Evolutionary conservation across 805 yeast genomes (phyloP), one percentile per base, ranked within the genome.

Genomic region (Suhomyces sp.): DNA sequence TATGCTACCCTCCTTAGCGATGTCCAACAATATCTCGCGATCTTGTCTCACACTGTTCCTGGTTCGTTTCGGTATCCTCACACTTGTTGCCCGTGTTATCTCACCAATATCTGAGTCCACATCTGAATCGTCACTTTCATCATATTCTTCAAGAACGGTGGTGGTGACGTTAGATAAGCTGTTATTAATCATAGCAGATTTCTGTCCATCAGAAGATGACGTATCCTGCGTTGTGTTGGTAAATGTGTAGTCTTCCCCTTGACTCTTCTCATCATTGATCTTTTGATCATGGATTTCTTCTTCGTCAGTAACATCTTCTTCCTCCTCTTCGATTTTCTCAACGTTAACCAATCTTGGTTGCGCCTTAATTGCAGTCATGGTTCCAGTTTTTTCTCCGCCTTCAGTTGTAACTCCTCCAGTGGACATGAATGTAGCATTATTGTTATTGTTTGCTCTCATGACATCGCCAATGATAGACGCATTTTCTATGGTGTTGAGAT

Each of bases 321-420:
- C 53, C 30, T 64, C 72, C 46, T 68, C 74, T 28, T 67, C 72
- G 36, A 68, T 71, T 40, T 63, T 63, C 33, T 57, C 74, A 25
- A 78, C 73, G 35, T 72, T 71, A n/a, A 86, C 83, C 42, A 86
- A 65, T 46, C 74, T 72, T 1, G 95, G 93, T 51, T 74, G 78
- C 2, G 85, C 93, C 40, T 81, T 74, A 38, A 84, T 81, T 2
- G 93, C 95, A 0, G 88, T 83, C 53, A 81, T 82, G 23, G 81
- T 74, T 4, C 65, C 43, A 54, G 55, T 42, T 62, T 65, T 14
- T 14, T 20, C n/a, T n/a, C n/a, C n/a, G n/a, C n/a, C n/a, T 11
- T 26, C 33, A 5, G 14, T 7, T 6, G 31, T 22, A 2, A 8
- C 25, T 6, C 11, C 20, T 11, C 37, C 32, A 6, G 19, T 19